Base-by-base conservation (phyloP, 768 basidiomycete genomes). In the Suillus fuscotomentosus region DNA sequence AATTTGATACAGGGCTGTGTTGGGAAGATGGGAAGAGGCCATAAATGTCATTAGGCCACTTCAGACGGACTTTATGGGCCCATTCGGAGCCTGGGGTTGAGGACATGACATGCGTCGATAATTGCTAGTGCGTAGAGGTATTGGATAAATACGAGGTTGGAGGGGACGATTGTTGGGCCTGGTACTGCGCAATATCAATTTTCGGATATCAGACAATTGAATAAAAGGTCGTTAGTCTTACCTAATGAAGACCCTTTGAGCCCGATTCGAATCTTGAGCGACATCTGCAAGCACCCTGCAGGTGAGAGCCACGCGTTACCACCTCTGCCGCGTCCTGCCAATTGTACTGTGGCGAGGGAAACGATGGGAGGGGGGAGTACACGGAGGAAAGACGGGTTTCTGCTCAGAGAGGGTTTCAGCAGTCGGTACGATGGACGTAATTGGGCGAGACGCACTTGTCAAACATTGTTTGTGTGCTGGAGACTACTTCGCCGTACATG, bases 11-110 rank as follows among this genome's bases (percentile, higher is more conserved):
- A 6, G 60, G 14, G 5, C 78, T 79, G 2, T 73, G 79, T 50
- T 15, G 14, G 24, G 48, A 50, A 4, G 74, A 77, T 41, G 80
- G 86, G 47, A 82, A 79, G 47, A 87, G 82, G 2, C 88, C 91
- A 70, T 98, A 98, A 5, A 99, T 80, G 70, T 99, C 97, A 71
- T 99, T 99, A 22, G 97, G 97, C 97, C 97, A 99, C 75, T 98
- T 99, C 31, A 99, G 79, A 47, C 88, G 82, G 13, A 97, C 84
- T 15, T 81, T 80, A 3, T 85, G 77, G 14, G 86, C 88, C 60
- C 78, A 80, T 41, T 20, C 27, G 63, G 74, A 27, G 53, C 63
- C 86, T n/a, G 0, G 89, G 79, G n/a, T 88, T 81, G 11, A 70
- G 78, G 2, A 78, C 77, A 2, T 87, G 83, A 68, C 92, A 93